Evolutionary conservation across 768 basidiomycete species (phyloP), one percentile per base, ranked within the genome.

Genomic region (Tephrocybe sp.): DNA sequence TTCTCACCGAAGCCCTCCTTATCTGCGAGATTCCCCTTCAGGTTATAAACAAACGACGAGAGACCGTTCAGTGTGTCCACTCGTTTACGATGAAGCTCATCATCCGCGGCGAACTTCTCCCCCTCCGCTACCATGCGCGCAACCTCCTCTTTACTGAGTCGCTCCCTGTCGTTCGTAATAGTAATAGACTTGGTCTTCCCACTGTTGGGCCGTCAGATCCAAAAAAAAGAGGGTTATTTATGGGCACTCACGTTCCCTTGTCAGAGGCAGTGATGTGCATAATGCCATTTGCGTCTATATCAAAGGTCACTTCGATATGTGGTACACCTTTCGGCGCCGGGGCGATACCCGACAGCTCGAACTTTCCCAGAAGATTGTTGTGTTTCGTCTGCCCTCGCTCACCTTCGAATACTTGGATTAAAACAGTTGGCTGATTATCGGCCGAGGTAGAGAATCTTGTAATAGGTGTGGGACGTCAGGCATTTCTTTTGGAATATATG

Each of bases 361-460:
- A 93, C 70, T 92, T 86, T 57, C 92, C 92, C 55, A 95, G 82
- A 34, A 89, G 73, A 74, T 92, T 88, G 76, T 95, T 95, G 73
- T 92, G 86, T 75, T 88, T 92, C 40, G 92, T 92, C 64, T 86
- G 81, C 27, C 86, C 82, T 65, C 92, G 87, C 68, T 94, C 90
- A 58, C 91, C 92, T 73, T 95, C 91, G 67, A 75, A 93, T 24
- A 95, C 90, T 69, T 92, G 88, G 64, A 95, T 93, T 61, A 89
- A 75, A 31, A 96, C 91, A 68, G 85, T 86, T 47, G 84, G 84
- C 67, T 95, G 92, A 72, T 93, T 92, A 71, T 94, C 92, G 46
- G 84, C 79, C 65, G 89, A 87, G 0, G 94, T 95, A 34, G 92
- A 94, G 80, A 95, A 93, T 60, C 70, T 72, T 47, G 9, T 5